Conservation (phyloP, 352 stramenopile species). For the Elongisporangium senticosum region DNA sequence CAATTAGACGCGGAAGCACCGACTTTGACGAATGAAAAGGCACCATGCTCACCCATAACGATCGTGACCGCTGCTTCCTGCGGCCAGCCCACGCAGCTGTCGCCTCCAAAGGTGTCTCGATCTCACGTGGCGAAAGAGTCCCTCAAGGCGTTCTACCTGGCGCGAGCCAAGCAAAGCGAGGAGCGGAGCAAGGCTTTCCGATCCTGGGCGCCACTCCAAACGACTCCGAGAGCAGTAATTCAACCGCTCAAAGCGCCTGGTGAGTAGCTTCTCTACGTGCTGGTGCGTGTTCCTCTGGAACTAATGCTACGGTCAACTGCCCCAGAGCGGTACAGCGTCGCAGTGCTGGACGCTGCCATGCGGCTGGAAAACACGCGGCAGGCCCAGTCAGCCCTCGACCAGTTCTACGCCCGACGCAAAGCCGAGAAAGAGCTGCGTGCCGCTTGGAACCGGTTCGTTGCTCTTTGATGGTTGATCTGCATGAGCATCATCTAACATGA, state of each 20-base stretch:
- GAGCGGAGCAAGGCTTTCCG: conserved; percentile 32
- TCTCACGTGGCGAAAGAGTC: conserved; percentile 12
- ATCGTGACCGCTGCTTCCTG: not conserved
- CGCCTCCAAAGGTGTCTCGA: not conserved
- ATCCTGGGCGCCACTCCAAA: conserved; percentile 7
- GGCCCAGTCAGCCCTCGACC: conserved; percentile 13
- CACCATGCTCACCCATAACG: not conserved
- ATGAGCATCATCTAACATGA: not conserved
- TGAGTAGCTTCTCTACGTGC: not conserved
- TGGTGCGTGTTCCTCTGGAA: not conserved
- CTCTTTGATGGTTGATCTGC: not conserved
- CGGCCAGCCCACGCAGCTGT: not conserved
- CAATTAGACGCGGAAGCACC: not conserved
- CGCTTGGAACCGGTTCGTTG: conserved; percentile 13
- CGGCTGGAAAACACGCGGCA: conserved; percentile 13
- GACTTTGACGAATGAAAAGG: not conserved
- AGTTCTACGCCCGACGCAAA: conserved; percentile 17
- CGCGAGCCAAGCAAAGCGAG: conserved; percentile 43
- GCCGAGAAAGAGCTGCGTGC: conserved; percentile 14
- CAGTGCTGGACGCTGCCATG: conserved; percentile 10
- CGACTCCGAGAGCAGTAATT: conserved; percentile 14
- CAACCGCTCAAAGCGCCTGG: conserved; percentile 23
- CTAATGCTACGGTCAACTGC: not conserved
- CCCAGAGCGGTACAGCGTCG: conserved; percentile 13
- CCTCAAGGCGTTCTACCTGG: conserved; percentile 50